phyloP scores from a whole-genome alignment of 768 basidiomycete species.

The Lentinula sp. region DNA sequence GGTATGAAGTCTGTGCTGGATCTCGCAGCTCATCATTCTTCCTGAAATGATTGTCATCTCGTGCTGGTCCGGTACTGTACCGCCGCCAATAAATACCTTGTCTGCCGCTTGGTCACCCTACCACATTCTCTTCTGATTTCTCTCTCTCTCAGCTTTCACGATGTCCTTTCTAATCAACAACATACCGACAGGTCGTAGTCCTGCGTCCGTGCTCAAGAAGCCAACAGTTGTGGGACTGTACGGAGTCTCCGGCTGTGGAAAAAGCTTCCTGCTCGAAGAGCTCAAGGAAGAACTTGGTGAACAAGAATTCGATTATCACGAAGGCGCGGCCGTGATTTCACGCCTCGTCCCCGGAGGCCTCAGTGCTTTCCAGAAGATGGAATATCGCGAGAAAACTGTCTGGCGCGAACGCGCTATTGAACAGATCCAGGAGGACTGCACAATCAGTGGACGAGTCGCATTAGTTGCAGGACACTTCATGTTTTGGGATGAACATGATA shows the following conservation, averaged over 20 bases:
- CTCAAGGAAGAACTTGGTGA: slow-evolving; percentile 12
- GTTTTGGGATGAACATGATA: slow-evolving; percentile 15
- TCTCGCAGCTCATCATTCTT: neutral
- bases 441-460: slow-evolving; percentile 11
- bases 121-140: neutral
- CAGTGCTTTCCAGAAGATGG: slow-evolving; percentile 14
- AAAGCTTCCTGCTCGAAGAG: slow-evolving; percentile 11
- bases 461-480: slow-evolving; percentile 17
- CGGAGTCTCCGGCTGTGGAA: slow-evolving; percentile 16
- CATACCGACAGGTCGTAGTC: neutral
- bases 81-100: neutral
- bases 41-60: neutral
- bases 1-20: neutral
- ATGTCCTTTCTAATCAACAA: neutral
- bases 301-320: slow-evolving; percentile 11
- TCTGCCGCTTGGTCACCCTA: neutral
- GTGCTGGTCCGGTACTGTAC: neutral
- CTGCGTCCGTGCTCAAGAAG: neutral
- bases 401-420: slow-evolving; percentile 14
- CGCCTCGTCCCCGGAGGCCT: slow-evolving; percentile 16
- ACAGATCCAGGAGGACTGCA: slow-evolving; percentile 11
- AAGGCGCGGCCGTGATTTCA: slow-evolving; percentile 15
- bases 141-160: neutral
- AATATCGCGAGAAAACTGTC: slow-evolving; percentile 8
- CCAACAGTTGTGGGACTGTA: slow-evolving; percentile 17